Base-by-base conservation (phyloP, 331 rosid genomes). In the Rosa hybrid region DNA sequence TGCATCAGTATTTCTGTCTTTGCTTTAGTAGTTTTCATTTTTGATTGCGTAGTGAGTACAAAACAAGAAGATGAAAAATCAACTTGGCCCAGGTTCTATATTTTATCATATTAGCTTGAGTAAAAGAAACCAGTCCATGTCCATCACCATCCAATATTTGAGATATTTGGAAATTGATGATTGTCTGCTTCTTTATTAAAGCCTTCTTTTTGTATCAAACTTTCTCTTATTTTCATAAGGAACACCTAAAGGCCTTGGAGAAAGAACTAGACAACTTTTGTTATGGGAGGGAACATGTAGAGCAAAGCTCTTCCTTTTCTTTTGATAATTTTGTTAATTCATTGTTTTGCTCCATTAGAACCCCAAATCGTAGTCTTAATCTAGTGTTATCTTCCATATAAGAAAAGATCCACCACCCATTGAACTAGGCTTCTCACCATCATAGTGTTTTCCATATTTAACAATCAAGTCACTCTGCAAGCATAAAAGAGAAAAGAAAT, bases 221-320 rank as follows among this genome's bases (percentile, higher is more conserved):
- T 91, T 92, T 94, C 97, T 93, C 98, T 91, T 93, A 91, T 96
- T 93, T 96, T 96, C 84, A 95, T 93, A 92, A 87, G 88, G 74
- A 90, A 85, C 81, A 59, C 16, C 84, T 82, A 81, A 90, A 89
- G 90, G 88, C 86, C 90, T 89, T 90, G 87, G 94, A 91, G 94
- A 83, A 86, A 88, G 88, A 89, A 89, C 86, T 86, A 83, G 85
- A 84, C 89, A 86, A 91, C 98, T 96, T 96, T 96, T 88, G 86
- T 81, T 85, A 78, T 75, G 88, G 86, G 87, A 86, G 87, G 75
- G 86, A 75, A 81, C 78, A 77, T 82, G 75, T 48, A 80, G 82
- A 81, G 81, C 85, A 79, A 79, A 72, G 82, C 75, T 86, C 85
- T 84, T 86, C 84, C 83, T 80, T 86, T 90, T 86, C 77, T 81